Base-by-base conservation (phyloP, 306 rosid species). In the Castanea crenata region DNA sequence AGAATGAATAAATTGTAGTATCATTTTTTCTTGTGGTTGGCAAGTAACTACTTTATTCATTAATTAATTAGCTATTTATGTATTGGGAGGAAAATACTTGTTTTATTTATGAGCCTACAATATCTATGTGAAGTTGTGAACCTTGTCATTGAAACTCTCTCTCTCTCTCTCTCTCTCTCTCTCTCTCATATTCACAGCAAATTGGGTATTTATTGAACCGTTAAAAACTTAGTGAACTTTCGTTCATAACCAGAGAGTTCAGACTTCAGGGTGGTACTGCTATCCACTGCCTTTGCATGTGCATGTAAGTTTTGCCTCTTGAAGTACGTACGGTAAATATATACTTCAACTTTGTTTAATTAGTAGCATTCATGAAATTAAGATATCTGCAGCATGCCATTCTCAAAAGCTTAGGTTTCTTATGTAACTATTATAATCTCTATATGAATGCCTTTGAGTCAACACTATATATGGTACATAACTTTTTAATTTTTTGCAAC, bases 221-320 rank as follows among this genome's bases (percentile, higher is more conserved):
- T 23, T 59, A 13, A 46, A 7, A 16, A 25, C 29, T 55, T 64
- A 5, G 51, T 63, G 71, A 79, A 70, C 52, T 31, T 54, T 25
- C 49, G 75, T 49, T 71, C 76, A 65, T 70, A 55, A 61, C 38
- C 71, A 56, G 57, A 69, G 71, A 71, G 61, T 52, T 34, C 63
- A 67, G 57, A 57, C 31, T 58, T 79, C 74, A 80, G 46, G 2
- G 46, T 41, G 46, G 16, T 49, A 49, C 54, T 49, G 54, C 54
- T 74, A 76, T 84, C 58, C 81, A 71, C 55, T 4, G 35, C 65
- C 44, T 79, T 62, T 71, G 65, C 5, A 71, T 41, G 55, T 18
- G 8, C 13, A 11, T 70, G 57, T 12, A 44, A 49, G 31, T 23
- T 59, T 59, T 59, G 65, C 65, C 31, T 21, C 15, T 23, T 59